Conservation (phyloP, 2,329 filamentous ascomycete genomes). For the Colletotrichum orchidophilum region DNA sequence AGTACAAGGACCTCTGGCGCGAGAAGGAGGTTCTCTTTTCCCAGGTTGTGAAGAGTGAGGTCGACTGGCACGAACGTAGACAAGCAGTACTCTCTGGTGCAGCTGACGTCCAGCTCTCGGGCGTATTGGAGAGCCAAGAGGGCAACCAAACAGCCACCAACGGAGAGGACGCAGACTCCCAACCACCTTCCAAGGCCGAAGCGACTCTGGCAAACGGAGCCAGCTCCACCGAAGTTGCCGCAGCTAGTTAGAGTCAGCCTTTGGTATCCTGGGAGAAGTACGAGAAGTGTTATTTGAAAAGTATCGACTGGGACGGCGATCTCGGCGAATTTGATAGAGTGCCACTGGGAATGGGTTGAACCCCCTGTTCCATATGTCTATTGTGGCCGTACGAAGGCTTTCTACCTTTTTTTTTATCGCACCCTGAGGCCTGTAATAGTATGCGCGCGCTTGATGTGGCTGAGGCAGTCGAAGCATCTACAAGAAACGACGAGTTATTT, state of each 20-base stretch:
- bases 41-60: slow-evolving; percentile 74
- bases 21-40: slow-evolving; percentile 84
- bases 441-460: not conserved
- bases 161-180: slow-evolving; percentile 38
- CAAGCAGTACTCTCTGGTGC: slow-evolving; percentile 61
- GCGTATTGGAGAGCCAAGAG: slow-evolving; percentile 40
- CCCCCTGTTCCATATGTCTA: not conserved
- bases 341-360: not conserved
- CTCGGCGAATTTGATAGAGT: not conserved
- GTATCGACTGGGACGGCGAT: not conserved
- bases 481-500: not conserved
- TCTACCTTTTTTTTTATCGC: not conserved
- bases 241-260: slow-evolving; percentile 3
- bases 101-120: slow-evolving; percentile 54
- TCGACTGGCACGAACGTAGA: slow-evolving; percentile 70
- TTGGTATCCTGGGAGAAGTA: not conserved
- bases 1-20: slow-evolving; percentile 77
- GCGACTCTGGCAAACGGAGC: slow-evolving; percentile 18
- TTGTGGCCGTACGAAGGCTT: not conserved
- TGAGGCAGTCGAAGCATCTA: not conserved
- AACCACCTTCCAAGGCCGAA: slow-evolving; percentile 22
- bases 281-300: not conserved
- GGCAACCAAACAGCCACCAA: slow-evolving; percentile 5
- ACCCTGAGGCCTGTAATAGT: not conserved
- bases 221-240: slow-evolving; percentile 8